These are phyloP conservation scores for Aspergillus mulundensis DNA, from an alignment of 495 filamentous ascomycete species.

Conservation along the genomic window DNA sequence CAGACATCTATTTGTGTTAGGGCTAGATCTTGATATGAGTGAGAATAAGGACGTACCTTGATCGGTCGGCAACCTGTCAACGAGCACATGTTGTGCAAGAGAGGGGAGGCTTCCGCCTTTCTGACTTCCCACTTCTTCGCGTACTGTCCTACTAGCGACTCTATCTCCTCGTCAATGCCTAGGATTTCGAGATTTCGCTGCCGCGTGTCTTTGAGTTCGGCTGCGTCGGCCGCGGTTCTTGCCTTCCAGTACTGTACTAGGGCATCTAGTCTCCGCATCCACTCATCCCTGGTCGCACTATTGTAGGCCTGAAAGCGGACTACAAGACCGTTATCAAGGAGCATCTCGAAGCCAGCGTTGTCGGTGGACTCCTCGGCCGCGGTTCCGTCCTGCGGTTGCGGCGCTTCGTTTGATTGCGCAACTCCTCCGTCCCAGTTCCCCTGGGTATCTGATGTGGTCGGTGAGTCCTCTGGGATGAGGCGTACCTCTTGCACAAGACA, in stretches of 20 bases:
- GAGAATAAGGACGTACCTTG: slow-evolving; percentile 35
- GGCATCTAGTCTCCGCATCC: slow-evolving; percentile 56
- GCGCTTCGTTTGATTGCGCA: slow-evolving; percentile 51
- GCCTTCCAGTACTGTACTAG: slow-evolving; percentile 64
- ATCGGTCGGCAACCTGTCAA: slow-evolving; percentile 64
- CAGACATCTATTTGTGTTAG: slow-evolving; percentile 48
- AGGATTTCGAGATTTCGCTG: slow-evolving; percentile 58
- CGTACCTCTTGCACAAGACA: slow-evolving; percentile 55
- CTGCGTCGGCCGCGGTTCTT: slow-evolving; percentile 54
- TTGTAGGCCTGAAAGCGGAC: slow-evolving; percentile 66
- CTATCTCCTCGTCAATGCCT: slow-evolving; percentile 66
- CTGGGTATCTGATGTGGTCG: slow-evolving; percentile 47
- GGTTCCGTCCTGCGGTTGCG: slow-evolving; percentile 32
- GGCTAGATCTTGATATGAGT: not conserved
- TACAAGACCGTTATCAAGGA: slow-evolving; percentile 59
- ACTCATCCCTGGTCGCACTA: slow-evolving; percentile 54
- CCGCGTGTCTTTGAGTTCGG: slow-evolving; percentile 52
- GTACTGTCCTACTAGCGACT: slow-evolving; percentile 65
- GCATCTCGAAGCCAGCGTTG: slow-evolving; percentile 60
- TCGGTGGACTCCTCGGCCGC: slow-evolving; percentile 45
- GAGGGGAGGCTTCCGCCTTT: slow-evolving; percentile 58
- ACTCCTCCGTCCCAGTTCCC: slow-evolving; percentile 49
- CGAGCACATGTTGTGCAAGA: slow-evolving; percentile 67
- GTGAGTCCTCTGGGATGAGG: slow-evolving; percentile 45
- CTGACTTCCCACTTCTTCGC: slow-evolving; percentile 72